Evolutionary conservation across 2,329 filamentous ascomycete species (phyloP), one percentile per base, ranked within the genome.

Genomic region (Neofusicoccum sp.): DNA sequence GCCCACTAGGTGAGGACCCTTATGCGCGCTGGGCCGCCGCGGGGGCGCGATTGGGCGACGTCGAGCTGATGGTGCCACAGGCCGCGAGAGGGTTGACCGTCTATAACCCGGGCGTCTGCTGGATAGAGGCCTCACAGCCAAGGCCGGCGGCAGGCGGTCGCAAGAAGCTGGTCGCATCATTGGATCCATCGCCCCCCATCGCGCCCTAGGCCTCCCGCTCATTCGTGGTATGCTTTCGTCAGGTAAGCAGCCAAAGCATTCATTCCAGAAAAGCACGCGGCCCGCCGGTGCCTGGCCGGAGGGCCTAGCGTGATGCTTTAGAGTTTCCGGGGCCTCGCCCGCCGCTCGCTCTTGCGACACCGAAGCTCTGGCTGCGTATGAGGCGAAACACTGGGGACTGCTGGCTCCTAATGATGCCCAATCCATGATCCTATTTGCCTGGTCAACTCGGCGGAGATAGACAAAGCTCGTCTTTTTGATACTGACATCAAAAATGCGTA

Each of bases 401-500:
- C 59, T 41, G 41, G 51, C 59, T 33, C 16, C 47, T 20, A 31
- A 34, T 61, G 58, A n/a, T 61, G 59, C 59, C 59, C 59, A 61
- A 61, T 31, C 41, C 43, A 56, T 31, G 59, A 31, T 28, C 58
- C 47, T 60, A 41, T 53, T 54, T 28, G 24, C 33, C 30, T 9
- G n/a, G 43, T 58, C 56, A 58, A 58, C 41, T 48, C 43, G 14
- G 33, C 36, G 56, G 45, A 48, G 28, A 53, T 53, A 26, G 48
- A 40, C 30, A 38, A 20, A 26, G 4, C 34, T 53, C 30, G 31
- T 36, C 33, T 53, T 43, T 31, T 34, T 58, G 54, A 47, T 53
- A 60, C 58, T 60, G 48, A 60, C 58, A 53, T 20, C 54, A 53
- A 40, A 43, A 60, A 54, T 53, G 47, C 48, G 47, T 36, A 60